Evolutionary conservation across 768 basidiomycete species (phyloP), one percentile per base, ranked within the genome.

Genomic region (Amanita rimosa): DNA sequence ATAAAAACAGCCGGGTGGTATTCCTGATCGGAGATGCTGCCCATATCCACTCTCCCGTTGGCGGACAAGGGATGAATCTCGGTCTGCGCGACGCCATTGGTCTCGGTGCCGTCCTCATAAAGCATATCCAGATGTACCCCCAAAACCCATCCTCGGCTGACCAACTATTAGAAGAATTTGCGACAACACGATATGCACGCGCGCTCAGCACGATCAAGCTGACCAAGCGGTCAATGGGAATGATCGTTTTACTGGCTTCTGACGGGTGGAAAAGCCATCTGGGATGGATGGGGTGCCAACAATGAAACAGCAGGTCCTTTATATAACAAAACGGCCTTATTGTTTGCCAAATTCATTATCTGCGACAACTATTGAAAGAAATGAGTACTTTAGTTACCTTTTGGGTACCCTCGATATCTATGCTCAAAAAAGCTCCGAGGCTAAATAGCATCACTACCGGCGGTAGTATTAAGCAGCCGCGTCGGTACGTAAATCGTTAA

Each of bases 51-150:
- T 71, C 76, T 0, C 77, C 76, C 24, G 64, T 68, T 4, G 77
- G 76, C 2, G 77, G 76, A 1, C 75, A 76, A 48, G 77, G 76
- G 9, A 74, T 79, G 75, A 76, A 77, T 52, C 67, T 78, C 14
- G 74, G 76, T 4, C 60, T 79, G 16, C 67, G 75, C 13, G 77
- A 79, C 51, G 75, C 71, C 5, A 58, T 76, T 21, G 60, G 63
- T 36, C 65, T 78, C 3, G 75, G 69, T 3, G 64, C 68, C 14
- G 67, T 57, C 6, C 58, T 78, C 35, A 56, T 59, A 16, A 58
- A 63, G n/a, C 70, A 72, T 48, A 44, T 53, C 9, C 35, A 57
- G 2, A 48, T 57, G 35, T 51, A 47, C 9, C 33, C 50, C 21
- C 45, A 54, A 14, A 38, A 51, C 19, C 46, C 53, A 19, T 16